Evolutionary conservation across 352 stramenopile genomes (phyloP), one percentile per base, ranked within the genome.

Genomic region (Pythium monospermum): DNA sequence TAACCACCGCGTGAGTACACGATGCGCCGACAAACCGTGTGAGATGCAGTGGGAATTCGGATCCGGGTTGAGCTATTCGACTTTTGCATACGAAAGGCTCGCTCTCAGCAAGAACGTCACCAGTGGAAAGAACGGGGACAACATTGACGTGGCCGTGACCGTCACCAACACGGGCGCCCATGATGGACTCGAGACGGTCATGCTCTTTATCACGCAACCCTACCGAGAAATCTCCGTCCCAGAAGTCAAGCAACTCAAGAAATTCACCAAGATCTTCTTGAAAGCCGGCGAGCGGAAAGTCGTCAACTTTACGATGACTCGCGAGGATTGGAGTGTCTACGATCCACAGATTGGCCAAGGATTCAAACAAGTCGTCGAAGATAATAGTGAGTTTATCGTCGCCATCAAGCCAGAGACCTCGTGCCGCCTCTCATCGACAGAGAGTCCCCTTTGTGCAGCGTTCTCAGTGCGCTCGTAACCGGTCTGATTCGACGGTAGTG

Each of bases 211-310:
- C 33, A 64, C 53, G 13, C 45, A 64, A 22, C 41, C 56, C 19
- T 64, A 64, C 22, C 56, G 79, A 12, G 50, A 63, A 26, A 77
- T 83, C 42, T 74, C 83, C 1, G 73, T 87, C 6, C 85, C 85
- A 0, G 83, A 92, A 48, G 75, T 89, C 21, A 94, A 94, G 61
- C 74, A 86, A 53, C 74, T 95, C 22, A 82, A 83, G 43, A 77
- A 80, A 49, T 94, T 92, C 55, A 53, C 68, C 16, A 94, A 94
- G 64, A 67, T 95, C 1, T 26, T 28, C 19, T 36, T 73, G n/a
- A 39, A 36, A 3, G 21, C 54, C 1, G 57, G 56, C 6, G 56
- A 67, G 35, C 18, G 49, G 12, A 49, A 18, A 1, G 35, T 46
- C 0, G 57, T 70, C 23, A 53, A 22, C 26, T 66, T 73, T 26